Percentiles rank a stretch among this genome's conserved stretches.
Evolutionary conservation across 2,329 filamentous ascomycete genomes (phyloP).

Genomic region (Neofusicoccum parvum): DNA sequence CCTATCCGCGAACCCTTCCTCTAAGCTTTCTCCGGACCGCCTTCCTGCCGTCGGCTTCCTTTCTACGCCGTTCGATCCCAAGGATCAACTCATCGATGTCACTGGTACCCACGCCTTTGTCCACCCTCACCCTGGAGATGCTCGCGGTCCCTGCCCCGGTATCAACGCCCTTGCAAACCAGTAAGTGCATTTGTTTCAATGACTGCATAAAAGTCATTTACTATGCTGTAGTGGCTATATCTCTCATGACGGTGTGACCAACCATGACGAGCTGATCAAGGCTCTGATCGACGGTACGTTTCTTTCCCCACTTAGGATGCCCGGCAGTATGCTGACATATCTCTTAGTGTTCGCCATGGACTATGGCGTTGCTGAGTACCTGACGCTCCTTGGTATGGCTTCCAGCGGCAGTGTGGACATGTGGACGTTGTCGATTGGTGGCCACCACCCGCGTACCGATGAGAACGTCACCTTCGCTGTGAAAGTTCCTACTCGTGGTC

Average conservation of each 20-base stretch:
- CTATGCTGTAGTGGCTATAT: neutral
- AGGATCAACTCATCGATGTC: neutral
- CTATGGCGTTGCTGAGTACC: neutral
- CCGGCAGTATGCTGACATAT: neutral
- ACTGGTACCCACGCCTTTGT: neutral
- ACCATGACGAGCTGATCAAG: neutral
- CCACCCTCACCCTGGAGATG: neutral
- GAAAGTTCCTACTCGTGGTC: conserved; percentile 31
- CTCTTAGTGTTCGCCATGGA: neutral
- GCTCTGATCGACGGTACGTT: conserved; percentile 31
- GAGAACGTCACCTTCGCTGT: conserved; percentile 14
- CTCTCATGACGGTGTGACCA: neutral
- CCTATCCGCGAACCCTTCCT: too few relatives aligned
- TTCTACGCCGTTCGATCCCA: neutral
- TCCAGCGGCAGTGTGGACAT: conserved; percentile 51
- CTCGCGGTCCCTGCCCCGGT: conserved; percentile 10
- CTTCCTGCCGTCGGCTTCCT: neutral
- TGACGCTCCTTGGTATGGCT: conserved; percentile 43
- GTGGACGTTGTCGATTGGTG: conserved; percentile 56
- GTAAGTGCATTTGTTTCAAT: too few relatives aligned
- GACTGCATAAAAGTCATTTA: too few relatives aligned
- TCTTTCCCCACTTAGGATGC: conserved; percentile 23
- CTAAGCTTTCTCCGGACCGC: neutral
- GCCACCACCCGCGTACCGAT: conserved; percentile 33
- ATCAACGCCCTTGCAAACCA: conserved; percentile 13